Percentiles rank a stretch among this genome's conserved stretches.
These are phyloP conservation scores for Solanum pinnatisectum DNA, from an alignment of 257 asterid genomes.

Conservation along the genomic window DNA sequence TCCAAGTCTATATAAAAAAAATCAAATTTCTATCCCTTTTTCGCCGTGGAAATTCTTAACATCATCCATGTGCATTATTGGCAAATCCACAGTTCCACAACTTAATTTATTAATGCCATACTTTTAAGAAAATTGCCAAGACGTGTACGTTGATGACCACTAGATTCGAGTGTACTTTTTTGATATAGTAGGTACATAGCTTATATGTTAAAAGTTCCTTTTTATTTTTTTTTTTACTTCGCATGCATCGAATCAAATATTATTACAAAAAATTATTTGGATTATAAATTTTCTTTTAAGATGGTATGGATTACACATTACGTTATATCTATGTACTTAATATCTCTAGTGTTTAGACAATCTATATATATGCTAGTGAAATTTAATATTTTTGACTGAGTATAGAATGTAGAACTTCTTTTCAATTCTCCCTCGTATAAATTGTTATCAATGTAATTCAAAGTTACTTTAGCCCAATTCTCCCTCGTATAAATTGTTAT, in stretches of 20 bases:
- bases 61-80: not conserved
- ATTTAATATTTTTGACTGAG: too few species aligned
- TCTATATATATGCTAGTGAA: not conserved
- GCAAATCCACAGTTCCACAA: not conserved
- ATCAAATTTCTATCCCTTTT: too few species aligned
- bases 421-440: not conserved
- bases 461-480: not conserved
- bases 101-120: not conserved
- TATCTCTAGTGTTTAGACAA: not conserved
- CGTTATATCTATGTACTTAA: not conserved
- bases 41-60: not conserved
- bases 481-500: too few species aligned
- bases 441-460: not conserved
- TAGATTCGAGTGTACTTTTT: not conserved
- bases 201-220: not conserved
- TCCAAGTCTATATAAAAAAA: too few species aligned
- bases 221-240: not conserved
- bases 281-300: not conserved
- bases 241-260: conserved; percentile 17
- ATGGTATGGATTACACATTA: not conserved
- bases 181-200: not conserved
- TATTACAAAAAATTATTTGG: not conserved
- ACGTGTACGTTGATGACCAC: not conserved
- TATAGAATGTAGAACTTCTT: not conserved
- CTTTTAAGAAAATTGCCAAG: not conserved